Evolutionary conservation across 768 basidiomycete species (phyloP), one percentile per base, ranked within the genome.

Genomic region (Termitomyces sp.): DNA sequence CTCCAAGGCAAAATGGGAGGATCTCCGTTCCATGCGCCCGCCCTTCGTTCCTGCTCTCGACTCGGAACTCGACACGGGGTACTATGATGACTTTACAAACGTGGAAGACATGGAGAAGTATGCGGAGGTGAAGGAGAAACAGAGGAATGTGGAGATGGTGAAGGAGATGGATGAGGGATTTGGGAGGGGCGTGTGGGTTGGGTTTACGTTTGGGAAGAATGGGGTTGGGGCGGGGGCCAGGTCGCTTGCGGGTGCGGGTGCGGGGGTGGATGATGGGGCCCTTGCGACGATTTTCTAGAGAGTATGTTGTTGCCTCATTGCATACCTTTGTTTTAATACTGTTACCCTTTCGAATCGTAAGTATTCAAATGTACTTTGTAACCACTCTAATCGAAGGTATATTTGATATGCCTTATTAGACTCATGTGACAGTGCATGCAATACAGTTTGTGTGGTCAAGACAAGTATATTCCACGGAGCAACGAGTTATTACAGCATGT

Each of bases 51-150:
- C 97, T 27, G 88, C 92, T 10, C 81, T 98, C 34, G 95, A 98
- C 66, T 90, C 89, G 9, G 97, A 98, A 66, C 81, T 92, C 57
- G 97, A 99, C 67, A 94, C 95, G 1, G 95, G 94, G 17, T 95
- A 95, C 72, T 95, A 94, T 73, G 92, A 95, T 64, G 92, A 94
- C 68, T 95, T 95, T 69, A 87, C 87, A 2, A 88, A 83, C 4
- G 75, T 82, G 4, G 92, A 95, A 57, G 96, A 98, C 68, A 98
- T 98, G 95, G 94, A 92, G 49, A 98, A 98, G 75, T 98, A 98
- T 68, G 93, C 95, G 11, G 96, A 99, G 71, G 97, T 99, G 7
- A 85, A 90, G 72, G 97, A 97, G 78, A 99, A 98, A 74, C 95
- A 98, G 74, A 78, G 75, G 66, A 95, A 98, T 68, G 95, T 99